phyloP scores from a whole-genome alignment of 768 basidiomycete species.

The Boletus reticulatus region DNA sequence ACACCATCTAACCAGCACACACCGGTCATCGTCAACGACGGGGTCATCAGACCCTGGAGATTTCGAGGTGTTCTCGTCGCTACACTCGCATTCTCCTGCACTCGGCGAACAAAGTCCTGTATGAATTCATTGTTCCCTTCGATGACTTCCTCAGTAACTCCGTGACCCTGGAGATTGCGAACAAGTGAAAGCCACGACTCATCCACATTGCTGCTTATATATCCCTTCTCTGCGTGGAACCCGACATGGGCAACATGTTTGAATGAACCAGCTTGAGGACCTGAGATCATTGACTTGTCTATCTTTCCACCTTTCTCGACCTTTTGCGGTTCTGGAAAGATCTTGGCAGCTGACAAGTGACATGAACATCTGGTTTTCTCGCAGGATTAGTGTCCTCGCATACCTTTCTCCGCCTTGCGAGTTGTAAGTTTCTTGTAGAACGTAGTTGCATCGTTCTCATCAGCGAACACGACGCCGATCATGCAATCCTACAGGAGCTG shows the following conservation, averaged over 20 bases:
- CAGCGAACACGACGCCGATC: constrained; percentile 88
- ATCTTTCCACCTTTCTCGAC: constrained; percentile 69
- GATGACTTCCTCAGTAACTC: constrained; percentile 68
- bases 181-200: constrained; percentile 83
- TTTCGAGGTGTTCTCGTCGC: constrained; percentile 26
- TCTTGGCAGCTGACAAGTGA: constrained; percentile 40
- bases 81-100: constrained; percentile 27
- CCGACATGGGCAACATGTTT: constrained; percentile 95
- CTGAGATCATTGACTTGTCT: constrained; percentile 91
- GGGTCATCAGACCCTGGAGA: constrained; percentile 44
- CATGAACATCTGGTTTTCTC: constrained; percentile 3
- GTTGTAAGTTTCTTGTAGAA: constrained; percentile 82
- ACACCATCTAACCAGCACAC: no score
- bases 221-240: constrained; percentile 83
- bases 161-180: constrained; percentile 57
- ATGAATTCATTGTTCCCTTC: constrained; percentile 86
- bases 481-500: constrained; percentile 65
- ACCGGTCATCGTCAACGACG: no score
- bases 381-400: constrained; percentile 11
- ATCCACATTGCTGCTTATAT: constrained; percentile 84
- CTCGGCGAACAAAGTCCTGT: constrained; percentile 68
- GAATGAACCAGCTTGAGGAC: constrained; percentile 75
- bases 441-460: constrained; percentile 79
- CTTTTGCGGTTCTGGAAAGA: constrained; percentile 53
- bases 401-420: constrained; percentile 62